These are phyloP conservation scores for Skeletonema costatum DNA, from an alignment of 108 stramenopile species.

Conservation along the genomic window DNA sequence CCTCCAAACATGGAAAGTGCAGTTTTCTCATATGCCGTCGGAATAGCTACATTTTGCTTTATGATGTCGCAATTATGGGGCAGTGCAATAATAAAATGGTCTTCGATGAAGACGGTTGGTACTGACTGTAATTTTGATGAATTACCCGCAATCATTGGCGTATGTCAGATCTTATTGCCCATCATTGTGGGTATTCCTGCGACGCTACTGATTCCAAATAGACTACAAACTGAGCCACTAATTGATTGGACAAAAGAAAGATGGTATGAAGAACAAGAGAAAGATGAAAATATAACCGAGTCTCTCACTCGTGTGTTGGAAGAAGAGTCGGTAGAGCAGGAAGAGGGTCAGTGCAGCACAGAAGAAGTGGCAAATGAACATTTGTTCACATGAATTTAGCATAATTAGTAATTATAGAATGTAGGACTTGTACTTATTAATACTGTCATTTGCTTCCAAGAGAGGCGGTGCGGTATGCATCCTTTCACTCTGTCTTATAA, in stretches of 20 bases:
- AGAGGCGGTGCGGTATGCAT: too few relatives aligned
- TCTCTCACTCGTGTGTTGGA: not conserved
- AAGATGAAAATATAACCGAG: not conserved
- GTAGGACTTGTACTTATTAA: not conserved
- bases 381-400: not conserved
- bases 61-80: slow-evolving; percentile 40
- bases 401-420: not conserved
- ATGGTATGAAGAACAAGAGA: slow-evolving; percentile 31
- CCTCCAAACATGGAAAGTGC: slow-evolving; percentile 49
- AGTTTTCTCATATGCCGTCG: slow-evolving; percentile 47
- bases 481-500: too few relatives aligned
- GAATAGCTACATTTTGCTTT: slow-evolving; percentile 35
- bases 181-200: slow-evolving; percentile 29
- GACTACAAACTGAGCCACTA: slow-evolving; percentile 31
- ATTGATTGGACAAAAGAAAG: slow-evolving; percentile 28
- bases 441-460: too few relatives aligned
- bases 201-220: slow-evolving; percentile 28
- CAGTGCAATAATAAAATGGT: slow-evolving; percentile 45
- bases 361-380: not conserved
- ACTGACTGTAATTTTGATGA: slow-evolving; percentile 41
- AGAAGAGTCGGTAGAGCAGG: not conserved
- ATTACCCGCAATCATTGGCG: slow-evolving; percentile 26
- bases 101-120: slow-evolving; percentile 46
- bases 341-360: not conserved
- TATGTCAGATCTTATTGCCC: slow-evolving; percentile 24